phyloP scores from a whole-genome alignment of 1,139 yeast species.

The Wickerhamomyces sp. region DNA sequence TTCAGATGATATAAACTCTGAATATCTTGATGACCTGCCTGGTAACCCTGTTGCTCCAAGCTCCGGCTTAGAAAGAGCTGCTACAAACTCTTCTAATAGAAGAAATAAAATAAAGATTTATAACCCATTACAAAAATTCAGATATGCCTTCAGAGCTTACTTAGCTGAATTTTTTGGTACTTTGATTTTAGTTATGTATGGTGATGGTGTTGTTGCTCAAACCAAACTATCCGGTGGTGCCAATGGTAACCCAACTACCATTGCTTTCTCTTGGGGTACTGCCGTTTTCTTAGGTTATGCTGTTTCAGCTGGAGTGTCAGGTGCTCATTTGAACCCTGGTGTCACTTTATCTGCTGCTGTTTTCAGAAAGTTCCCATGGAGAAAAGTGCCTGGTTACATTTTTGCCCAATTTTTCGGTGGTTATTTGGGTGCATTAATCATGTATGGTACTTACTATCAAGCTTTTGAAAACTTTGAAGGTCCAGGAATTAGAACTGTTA shows the following conservation, averaged over 20 bases:
- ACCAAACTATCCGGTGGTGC: constrained; percentile 29
- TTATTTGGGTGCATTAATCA: constrained; percentile 34
- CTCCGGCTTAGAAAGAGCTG: constrained; percentile 23
- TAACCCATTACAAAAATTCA: constrained; percentile 20
- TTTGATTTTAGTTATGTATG: constrained; percentile 37
- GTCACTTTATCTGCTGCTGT: constrained; percentile 36
- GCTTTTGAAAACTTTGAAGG: constrained; percentile 25
- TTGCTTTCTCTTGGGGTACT: constrained; percentile 46
- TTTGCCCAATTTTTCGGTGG: constrained; percentile 39
- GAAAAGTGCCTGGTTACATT: constrained; percentile 36
- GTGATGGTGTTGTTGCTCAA: constrained; percentile 46
- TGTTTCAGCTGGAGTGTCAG: constrained; percentile 40
- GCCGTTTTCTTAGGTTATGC: constrained; percentile 46
- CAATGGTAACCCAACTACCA: constrained; percentile 38
- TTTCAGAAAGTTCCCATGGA: constrained; percentile 39
- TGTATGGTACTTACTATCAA: constrained; percentile 33
- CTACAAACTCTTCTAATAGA: constrained; percentile 14
- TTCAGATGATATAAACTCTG: constrained; percentile 25
- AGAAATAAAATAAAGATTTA: constrained; percentile 9
- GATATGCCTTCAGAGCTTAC: constrained; percentile 25
- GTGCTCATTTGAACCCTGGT: constrained; percentile 43
- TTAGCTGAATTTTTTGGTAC: constrained; percentile 48
- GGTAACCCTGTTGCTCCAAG: constrained; percentile 25
- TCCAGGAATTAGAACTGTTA: constrained; percentile 22
- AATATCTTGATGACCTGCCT: constrained; percentile 20